A percentile compares a stretch with the other conserved stretches of the same genome.
Conservation (phyloP, 2,329 filamentous ascomycete genomes). For the Scytalidium lignicola region DNA sequence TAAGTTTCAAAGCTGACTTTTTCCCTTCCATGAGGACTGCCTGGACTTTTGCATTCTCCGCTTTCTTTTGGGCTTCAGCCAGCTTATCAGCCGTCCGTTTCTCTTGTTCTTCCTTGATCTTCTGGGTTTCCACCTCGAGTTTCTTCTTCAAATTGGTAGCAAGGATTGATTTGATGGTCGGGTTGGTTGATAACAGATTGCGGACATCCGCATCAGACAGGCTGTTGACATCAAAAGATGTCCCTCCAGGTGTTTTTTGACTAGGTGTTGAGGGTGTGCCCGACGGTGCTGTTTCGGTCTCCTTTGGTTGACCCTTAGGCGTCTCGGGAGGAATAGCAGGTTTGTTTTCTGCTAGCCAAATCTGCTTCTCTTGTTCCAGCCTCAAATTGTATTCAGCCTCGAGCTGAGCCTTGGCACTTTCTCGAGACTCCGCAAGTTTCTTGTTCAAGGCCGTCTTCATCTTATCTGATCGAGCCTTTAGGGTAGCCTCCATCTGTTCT, state of each 20-base stretch:
- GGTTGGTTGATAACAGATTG: constrained; percentile 50
- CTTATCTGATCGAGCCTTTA: constrained; percentile 62
- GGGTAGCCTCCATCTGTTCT: constrained; percentile 51
- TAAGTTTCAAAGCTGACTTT: constrained; percentile 68
- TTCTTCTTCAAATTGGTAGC: constrained; percentile 63
- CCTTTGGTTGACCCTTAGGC: constrained; percentile 35
- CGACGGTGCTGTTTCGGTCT: constrained; percentile 13
- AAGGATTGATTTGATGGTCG: constrained; percentile 54
- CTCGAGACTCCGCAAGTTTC: constrained; percentile 55
- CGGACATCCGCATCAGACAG: constrained; percentile 52
- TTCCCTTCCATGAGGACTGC: constrained; percentile 70
- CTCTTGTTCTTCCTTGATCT: constrained; percentile 45
- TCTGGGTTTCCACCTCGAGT: constrained; percentile 59
- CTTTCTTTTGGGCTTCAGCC: constrained; percentile 44
- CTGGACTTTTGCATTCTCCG: constrained; percentile 32
- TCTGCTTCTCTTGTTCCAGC: constrained; percentile 58
- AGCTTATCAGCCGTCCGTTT: constrained; percentile 44
- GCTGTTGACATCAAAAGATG: constrained; percentile 25
- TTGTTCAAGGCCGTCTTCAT: constrained; percentile 65
- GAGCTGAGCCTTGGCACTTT: constrained; percentile 48
- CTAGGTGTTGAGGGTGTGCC: constrained; percentile 18
- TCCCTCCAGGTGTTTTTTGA: constrained; percentile 9
- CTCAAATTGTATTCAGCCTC: constrained; percentile 41
- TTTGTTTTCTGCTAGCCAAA: constrained; percentile 51
- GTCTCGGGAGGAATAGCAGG: constrained; percentile 14